Conservation (phyloP, 192 early-diverging fungal genomes). For the Pilaira anomala region DNA sequence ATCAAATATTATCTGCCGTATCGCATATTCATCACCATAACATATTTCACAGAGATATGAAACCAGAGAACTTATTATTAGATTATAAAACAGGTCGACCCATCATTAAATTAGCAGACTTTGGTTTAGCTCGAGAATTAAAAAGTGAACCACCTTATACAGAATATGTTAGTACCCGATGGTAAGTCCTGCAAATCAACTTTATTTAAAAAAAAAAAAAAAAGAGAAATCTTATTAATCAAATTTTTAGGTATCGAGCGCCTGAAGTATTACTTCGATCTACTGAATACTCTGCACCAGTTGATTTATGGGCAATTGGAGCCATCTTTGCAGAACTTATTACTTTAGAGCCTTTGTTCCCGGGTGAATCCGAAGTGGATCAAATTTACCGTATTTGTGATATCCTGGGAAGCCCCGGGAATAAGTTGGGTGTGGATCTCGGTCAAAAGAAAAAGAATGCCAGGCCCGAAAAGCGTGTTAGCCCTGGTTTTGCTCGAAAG, state of each 20-base stretch:
- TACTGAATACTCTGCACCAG: slow-evolving; percentile 80
- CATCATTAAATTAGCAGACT: slow-evolving; percentile 63
- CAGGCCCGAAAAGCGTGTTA: slow-evolving; percentile 18
- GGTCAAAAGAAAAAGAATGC: background rate
- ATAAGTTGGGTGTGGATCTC: background rate
- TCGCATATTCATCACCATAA: slow-evolving; percentile 91
- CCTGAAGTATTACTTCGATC: slow-evolving; percentile 92
- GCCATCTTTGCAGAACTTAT: slow-evolving; percentile 88
- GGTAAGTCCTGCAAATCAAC: slow-evolving; percentile 53
- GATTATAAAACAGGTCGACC: slow-evolving; percentile 45
- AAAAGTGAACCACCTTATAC: slow-evolving; percentile 87
- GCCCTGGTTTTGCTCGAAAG: slow-evolving; percentile 34
- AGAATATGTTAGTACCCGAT: slow-evolving; percentile 95
- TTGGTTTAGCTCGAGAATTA: slow-evolving; percentile 83
- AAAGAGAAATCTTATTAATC: background rate
- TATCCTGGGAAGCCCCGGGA: slow-evolving; percentile 73
- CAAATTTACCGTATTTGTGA: slow-evolving; percentile 82
- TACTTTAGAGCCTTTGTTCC: slow-evolving; percentile 86
- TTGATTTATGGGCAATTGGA: slow-evolving; percentile 96
- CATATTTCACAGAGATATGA: slow-evolving; percentile 84
- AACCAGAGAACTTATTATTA: slow-evolving; percentile 62
- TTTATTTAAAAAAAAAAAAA: background rate
- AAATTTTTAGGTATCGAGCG: slow-evolving; percentile 60
- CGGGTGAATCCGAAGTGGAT: slow-evolving; percentile 90
- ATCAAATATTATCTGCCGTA: slow-evolving; percentile 83